Evolutionary conservation across 106 monocot species (phyloP).

Genomic region (Dactylorhiza incarnata): DNA sequence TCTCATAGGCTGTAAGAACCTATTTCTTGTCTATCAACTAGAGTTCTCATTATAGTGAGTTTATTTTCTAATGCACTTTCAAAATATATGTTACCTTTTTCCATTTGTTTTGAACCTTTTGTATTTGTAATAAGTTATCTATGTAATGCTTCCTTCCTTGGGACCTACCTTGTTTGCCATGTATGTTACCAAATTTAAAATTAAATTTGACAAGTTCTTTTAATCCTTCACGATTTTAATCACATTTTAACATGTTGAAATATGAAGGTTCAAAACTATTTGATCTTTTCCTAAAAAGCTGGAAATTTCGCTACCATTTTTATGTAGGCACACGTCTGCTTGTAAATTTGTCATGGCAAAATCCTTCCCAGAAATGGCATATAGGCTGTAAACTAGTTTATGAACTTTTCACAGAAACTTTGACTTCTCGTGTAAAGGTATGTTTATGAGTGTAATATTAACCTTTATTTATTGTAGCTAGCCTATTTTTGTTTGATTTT

Average conservation of each 20-base stretch:
- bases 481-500: slow-evolving; percentile 2
- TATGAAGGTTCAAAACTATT: background rate
- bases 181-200: background rate
- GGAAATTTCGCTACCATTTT: background rate
- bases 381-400: slow-evolving; percentile 90
- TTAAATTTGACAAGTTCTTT: background rate
- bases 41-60: background rate
- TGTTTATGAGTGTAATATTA: background rate
- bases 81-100: background rate
- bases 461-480: background rate
- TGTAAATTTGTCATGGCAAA: slow-evolving; percentile 82
- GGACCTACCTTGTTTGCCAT: background rate
- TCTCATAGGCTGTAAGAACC: background rate
- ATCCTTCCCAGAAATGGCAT: slow-evolving; percentile 98
- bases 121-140: background rate
- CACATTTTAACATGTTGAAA: background rate
- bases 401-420: slow-evolving; percentile 75
- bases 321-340: slow-evolving; percentile 43
- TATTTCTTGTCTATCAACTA: background rate
- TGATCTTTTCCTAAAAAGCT: background rate
- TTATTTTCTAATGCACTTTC: background rate
- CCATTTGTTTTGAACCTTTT: background rate
- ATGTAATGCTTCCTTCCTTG: background rate
- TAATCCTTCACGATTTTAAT: no score
- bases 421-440: slow-evolving; percentile 82